phyloP scores from a whole-genome alignment of 768 basidiomycete genomes.

The Cystobasidium tubakii region DNA sequence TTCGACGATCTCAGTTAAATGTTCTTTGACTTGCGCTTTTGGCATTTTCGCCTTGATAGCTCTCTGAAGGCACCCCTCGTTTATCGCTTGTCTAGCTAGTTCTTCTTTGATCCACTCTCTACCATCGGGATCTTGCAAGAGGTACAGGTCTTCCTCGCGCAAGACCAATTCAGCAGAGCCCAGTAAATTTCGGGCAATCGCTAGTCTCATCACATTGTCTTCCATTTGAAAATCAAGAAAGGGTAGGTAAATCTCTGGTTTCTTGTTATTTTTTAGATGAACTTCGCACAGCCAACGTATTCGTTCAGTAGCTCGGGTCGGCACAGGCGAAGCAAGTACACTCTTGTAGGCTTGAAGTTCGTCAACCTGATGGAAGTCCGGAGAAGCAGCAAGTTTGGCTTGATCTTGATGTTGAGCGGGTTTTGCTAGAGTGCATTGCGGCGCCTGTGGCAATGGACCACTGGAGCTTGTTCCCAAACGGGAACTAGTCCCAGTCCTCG shows the following conservation, averaged over 20 bases:
- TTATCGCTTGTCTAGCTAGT: slow-evolving; percentile 4
- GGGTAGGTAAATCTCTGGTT: neutral
- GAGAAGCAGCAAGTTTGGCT: neutral
- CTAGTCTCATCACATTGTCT: neutral
- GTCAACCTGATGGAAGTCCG: neutral
- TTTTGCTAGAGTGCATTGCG: neutral
- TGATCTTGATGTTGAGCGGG: neutral
- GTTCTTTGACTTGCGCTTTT: neutral
- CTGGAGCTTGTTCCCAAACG: too few species aligned
- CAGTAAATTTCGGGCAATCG: neutral
- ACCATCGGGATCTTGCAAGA: neutral
- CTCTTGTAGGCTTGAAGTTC: neutral
- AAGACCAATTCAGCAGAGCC: neutral
- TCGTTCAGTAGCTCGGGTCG: neutral
- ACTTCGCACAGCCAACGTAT: neutral
- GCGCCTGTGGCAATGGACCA: too few species aligned
- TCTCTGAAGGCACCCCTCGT: neutral
- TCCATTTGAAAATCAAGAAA: neutral
- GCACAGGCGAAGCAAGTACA: neutral
- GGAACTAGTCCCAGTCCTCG: too few species aligned
- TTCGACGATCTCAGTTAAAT: neutral
- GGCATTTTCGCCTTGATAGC: neutral
- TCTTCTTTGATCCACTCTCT: neutral
- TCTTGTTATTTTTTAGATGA: neutral
- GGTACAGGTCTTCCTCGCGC: neutral